Percentiles rank a stretch among this genome's conserved stretches.
Evolutionary conservation across 768 basidiomycete species (phyloP).

Genomic region (Suillus hirtellus): DNA sequence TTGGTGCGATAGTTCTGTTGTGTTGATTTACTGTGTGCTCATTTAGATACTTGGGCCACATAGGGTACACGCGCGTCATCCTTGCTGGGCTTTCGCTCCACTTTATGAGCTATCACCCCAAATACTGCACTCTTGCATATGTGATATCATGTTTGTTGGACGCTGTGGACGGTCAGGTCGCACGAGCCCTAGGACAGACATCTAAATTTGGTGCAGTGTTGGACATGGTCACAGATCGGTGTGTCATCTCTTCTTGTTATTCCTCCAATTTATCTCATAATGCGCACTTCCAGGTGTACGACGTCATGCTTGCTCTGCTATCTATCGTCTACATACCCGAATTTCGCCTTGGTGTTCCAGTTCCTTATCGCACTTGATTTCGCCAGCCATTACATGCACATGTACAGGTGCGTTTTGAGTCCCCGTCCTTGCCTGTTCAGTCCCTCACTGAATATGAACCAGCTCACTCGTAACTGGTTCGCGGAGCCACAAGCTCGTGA

Average conservation of each 20-base stretch:
- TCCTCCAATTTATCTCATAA: constrained; percentile 5
- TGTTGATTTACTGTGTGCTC: constrained; percentile 6
- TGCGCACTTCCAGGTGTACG: constrained; percentile 71
- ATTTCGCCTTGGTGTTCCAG: constrained; percentile 85
- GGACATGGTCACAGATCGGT: constrained; percentile 99
- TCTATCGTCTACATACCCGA: constrained; percentile 86
- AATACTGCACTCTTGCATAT: constrained; percentile 88
- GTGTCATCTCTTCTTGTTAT: constrained; percentile 25
- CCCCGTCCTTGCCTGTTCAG: not conserved
- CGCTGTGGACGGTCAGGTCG: constrained; percentile 92
- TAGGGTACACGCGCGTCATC: constrained; percentile 90
- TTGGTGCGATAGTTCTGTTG: constrained; percentile 55
- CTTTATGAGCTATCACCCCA: constrained; percentile 95
- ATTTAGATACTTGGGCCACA: not conserved
- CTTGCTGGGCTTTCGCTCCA: constrained; percentile 86
- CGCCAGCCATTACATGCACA: constrained; percentile 98
- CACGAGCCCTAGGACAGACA: constrained; percentile 83
- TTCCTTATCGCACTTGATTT: constrained; percentile 97
- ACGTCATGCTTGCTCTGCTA: constrained; percentile 95
- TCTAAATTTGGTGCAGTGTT: constrained; percentile 97
- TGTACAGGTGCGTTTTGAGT: constrained; percentile 80
- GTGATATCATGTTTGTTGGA: constrained; percentile 90
- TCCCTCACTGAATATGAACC: not conserved
- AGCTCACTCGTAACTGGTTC: constrained; percentile 97
- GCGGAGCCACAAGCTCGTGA: constrained; percentile 89